Evolutionary conservation across 306 rosid species (phyloP).

Genomic region (Pyrus communis): DNA sequence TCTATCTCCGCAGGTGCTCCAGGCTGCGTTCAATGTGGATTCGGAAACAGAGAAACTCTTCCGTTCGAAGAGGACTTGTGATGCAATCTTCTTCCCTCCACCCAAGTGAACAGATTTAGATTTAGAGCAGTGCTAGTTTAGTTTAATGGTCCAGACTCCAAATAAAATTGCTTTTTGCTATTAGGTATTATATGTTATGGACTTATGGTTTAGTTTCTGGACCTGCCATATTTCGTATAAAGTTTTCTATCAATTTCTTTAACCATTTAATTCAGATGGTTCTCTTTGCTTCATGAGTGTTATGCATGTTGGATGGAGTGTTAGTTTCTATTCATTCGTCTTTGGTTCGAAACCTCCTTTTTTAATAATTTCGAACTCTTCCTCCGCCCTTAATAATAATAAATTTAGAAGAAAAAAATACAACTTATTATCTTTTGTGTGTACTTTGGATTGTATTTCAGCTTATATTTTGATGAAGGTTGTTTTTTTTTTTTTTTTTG

Average conservation of each 20-base stretch:
- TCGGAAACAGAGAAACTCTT: conserved; percentile 46
- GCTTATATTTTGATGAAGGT: no score
- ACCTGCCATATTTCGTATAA: not conserved
- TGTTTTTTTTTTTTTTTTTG: no score
- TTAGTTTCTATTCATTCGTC: no score
- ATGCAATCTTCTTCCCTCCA: conserved; percentile 86
- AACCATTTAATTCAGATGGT: not conserved
- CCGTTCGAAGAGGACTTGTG: conserved; percentile 68
- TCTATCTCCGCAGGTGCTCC: conserved; percentile 53
- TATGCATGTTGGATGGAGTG: not conserved
- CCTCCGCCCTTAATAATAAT: no score
- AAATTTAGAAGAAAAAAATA: no score
- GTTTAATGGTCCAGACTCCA: not conserved
- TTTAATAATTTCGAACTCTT: no score
- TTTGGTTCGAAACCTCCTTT: no score
- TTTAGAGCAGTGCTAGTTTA: not conserved
- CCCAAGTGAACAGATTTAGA: conserved; percentile 28
- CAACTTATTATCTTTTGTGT: no score
- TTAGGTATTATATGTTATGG: no score
- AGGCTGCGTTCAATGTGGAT: conserved; percentile 74
- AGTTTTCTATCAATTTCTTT: not conserved
- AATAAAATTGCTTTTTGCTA: conserved; percentile 1
- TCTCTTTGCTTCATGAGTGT: no score
- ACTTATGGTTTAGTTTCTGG: not conserved
- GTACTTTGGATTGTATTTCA: no score